These are phyloP conservation scores for Neobulgaria alba DNA, from an alignment of 2,329 filamentous ascomycete species.

Conservation along the genomic window DNA sequence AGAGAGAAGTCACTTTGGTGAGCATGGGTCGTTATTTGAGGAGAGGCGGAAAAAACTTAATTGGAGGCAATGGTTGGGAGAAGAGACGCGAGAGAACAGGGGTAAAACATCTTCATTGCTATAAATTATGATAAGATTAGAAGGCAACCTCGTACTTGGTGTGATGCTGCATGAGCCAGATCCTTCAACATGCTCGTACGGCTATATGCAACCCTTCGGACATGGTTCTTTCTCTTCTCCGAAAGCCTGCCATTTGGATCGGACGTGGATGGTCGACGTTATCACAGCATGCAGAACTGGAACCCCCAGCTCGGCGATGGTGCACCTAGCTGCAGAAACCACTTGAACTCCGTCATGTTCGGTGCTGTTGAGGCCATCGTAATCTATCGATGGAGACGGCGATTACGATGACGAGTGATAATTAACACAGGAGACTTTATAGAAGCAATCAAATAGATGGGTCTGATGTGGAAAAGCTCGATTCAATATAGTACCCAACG, in stretches of 20 bases:
- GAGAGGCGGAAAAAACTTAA: too few relatives aligned
- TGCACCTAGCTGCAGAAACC: neutral
- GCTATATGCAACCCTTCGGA: neutral
- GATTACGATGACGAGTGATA: neutral
- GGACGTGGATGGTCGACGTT: neutral
- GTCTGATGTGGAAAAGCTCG: neutral
- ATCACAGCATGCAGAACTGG: neutral
- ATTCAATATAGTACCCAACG: neutral
- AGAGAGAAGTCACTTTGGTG: too few relatives aligned
- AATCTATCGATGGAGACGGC: neutral
- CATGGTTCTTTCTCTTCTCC: neutral
- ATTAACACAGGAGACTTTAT: neutral
- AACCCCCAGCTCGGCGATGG: neutral
- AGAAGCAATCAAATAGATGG: neutral
- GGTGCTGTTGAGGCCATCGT: neutral
- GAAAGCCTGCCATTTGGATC: neutral
- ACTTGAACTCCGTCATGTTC: neutral
- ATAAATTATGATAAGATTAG: neutral
- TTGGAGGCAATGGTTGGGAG: neutral
- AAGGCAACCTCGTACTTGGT: neutral
- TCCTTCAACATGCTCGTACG: neutral
- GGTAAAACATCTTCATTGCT: neutral
- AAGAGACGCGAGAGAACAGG: neutral
- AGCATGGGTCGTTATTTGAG: too few relatives aligned
- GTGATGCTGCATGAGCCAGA: neutral